Evolutionary conservation across 106 monocot species (phyloP), one percentile per base, ranked within the genome.

Genomic region (Narthecium ossifragum): DNA sequence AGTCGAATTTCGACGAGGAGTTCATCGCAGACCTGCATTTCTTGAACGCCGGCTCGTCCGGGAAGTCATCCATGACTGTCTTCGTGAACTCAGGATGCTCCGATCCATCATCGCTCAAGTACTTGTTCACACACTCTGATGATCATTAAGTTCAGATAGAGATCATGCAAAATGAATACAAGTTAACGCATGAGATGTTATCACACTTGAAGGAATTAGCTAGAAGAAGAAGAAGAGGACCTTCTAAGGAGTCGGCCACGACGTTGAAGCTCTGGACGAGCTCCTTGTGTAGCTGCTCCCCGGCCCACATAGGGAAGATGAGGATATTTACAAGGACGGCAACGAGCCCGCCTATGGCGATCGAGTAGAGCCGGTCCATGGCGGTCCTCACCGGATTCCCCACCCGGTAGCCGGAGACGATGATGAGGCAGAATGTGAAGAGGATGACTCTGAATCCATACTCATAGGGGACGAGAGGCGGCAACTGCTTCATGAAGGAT

Each of bases 51-150:
- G 82, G 90, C 55, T 90, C 90, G 31, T 90, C 79, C 10, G 73
- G 50, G 63, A 90, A 85, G 41, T 82, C 76, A 53, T 90, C 73
- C 56, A 67, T 71, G 45, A 82, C 85, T 1, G 54, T 73, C 73
- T 76, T 82, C 2, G 68, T 40, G 56, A 85, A 81, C 67, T 82
- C 85, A 0, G 81, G 81, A 8, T 61, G 66, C 13, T 75, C 62
- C 0, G 72, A 72, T 24, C 81, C 81, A 43, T 85, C 90, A 31
- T 90, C 85, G 8, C 51, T 65, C 27, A 90, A 13, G 33, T 90
- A 90, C 73, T 82, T 90, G 48, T 76, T 82, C 63, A 90, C 85
- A 45, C 90, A 90, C 55, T 90, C 90, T 88, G 37, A 37, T n/a
- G n/a, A n/a, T n/a, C n/a, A n/a, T n/a, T n/a, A n/a, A n/a, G n/a